phyloP scores from a whole-genome alignment of 192 early-diverging fungal genomes.

The Globomyces pollinis-pini region DNA sequence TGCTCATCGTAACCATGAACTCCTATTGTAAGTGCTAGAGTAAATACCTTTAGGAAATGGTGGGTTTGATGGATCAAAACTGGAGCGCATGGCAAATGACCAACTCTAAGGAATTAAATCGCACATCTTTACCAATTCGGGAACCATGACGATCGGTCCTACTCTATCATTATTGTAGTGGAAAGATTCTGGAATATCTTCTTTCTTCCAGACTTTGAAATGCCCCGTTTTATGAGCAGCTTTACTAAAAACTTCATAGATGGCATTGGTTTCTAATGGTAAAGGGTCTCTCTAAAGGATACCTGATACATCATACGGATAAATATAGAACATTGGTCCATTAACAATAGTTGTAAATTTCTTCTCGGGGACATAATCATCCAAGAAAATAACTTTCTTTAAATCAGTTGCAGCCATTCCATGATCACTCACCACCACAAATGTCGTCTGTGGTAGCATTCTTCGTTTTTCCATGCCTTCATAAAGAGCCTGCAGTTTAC shows the following conservation, averaged over 20 bases:
- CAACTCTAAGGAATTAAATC: too few species aligned
- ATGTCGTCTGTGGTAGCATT: conserved; percentile 55
- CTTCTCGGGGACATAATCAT: conserved; percentile 59
- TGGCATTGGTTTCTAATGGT: conserved; percentile 28
- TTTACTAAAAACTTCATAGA: conserved; percentile 45
- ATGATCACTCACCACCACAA: conserved; percentile 71
- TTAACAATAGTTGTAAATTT: conserved; percentile 46
- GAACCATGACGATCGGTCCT: conserved; percentile 55
- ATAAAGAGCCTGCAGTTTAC: conserved; percentile 51
- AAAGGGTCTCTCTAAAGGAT: neutral
- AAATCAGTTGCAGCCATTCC: conserved; percentile 65
- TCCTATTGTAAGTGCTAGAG: conserved; percentile 33
- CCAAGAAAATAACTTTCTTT: conserved; percentile 60
- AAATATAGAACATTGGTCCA: conserved; percentile 57
- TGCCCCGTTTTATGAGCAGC: conserved; percentile 26
- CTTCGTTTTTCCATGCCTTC: conserved; percentile 48
- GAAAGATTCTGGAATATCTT: conserved; percentile 63
- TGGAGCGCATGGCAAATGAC: conserved; percentile 13
- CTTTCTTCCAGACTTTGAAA: conserved; percentile 56
- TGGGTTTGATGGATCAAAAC: conserved; percentile 9
- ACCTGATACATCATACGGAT: conserved; percentile 34
- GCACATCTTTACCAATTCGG: too few species aligned
- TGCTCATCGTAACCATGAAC: conserved; percentile 81
- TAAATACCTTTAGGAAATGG: conserved; percentile 12
- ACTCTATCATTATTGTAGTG: conserved; percentile 67